A percentile compares a stretch with the other conserved stretches of the same genome.
Conservation (phyloP, 2,329 filamentous ascomycete species). For the Teratosphaeria epicoccoides region DNA sequence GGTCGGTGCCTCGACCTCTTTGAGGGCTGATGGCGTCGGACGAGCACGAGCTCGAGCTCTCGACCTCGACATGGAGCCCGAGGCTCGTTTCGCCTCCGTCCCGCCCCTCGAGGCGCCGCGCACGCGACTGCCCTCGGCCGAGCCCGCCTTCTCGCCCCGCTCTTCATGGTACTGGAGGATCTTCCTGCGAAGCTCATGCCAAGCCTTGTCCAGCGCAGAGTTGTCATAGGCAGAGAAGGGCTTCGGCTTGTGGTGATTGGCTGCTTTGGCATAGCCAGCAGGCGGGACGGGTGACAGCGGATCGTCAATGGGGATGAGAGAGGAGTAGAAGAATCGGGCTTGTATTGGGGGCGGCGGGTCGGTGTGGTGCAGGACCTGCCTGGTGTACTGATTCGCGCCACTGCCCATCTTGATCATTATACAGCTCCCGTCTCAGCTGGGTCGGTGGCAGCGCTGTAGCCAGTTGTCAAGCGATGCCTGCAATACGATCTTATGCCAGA, state of each 20-base stretch:
- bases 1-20: slow-evolving; percentile 13
- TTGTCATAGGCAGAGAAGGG: slow-evolving; percentile 31
- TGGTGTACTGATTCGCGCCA: slow-evolving; percentile 33
- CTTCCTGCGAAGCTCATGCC: slow-evolving; percentile 25
- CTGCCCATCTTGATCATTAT: slow-evolving; percentile 2
- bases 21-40: slow-evolving; percentile 14
- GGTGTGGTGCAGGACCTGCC: slow-evolving; percentile 32
- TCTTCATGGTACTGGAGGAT: slow-evolving; percentile 26
- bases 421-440: not conserved
- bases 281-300: slow-evolving; percentile 29
- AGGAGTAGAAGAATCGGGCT: slow-evolving; percentile 30
- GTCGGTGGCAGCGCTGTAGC: not conserved
- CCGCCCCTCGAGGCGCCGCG: slow-evolving; percentile 10
- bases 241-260: slow-evolving; percentile 18
- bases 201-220: slow-evolving; percentile 25
- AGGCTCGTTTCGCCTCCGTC: slow-evolving; percentile 9
- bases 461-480: not conserved
- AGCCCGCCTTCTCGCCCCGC: slow-evolving; percentile 20
- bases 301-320: slow-evolving; percentile 28
- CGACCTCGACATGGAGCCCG: slow-evolving; percentile 11
- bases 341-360: slow-evolving; percentile 26
- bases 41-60: slow-evolving; percentile 2
- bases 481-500: not conserved
- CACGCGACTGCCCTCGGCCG: slow-evolving; percentile 9
- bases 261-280: slow-evolving; percentile 15